A percentile compares a stretch with the other conserved stretches of the same genome.
Conservation (phyloP, 2,329 filamentous ascomycete genomes). For the Fusarium aywerte region DNA sequence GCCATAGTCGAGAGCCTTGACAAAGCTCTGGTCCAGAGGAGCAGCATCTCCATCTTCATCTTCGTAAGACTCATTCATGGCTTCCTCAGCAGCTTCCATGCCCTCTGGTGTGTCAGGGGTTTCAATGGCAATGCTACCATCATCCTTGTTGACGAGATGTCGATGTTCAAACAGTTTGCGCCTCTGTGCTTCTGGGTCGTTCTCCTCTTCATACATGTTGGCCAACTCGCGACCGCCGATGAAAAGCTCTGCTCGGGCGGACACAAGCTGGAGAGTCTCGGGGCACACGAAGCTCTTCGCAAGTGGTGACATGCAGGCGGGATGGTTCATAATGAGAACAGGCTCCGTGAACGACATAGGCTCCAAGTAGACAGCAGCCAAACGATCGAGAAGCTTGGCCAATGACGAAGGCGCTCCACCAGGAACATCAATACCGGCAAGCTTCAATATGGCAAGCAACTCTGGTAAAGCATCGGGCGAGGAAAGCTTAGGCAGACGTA, state of each 20-base stretch:
- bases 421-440: conserved; percentile 72
- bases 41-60: conserved; percentile 59
- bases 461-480: conserved; percentile 65
- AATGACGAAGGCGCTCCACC: conserved; percentile 70
- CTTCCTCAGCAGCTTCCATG: conserved; percentile 9
- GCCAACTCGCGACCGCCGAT: conserved; percentile 83
- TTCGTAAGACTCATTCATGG: conserved; percentile 26
- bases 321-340: conserved; percentile 89
- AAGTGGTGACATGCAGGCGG: conserved; percentile 89
- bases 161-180: conserved; percentile 77
- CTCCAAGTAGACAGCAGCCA: conserved; percentile 82
- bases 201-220: conserved; percentile 99
- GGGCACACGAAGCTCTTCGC: conserved; percentile 85
- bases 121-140: conserved; percentile 50
- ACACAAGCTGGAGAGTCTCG: conserved; percentile 74
- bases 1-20: conserved; percentile 86
- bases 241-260: conserved; percentile 87
- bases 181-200: conserved; percentile 86
- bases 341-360: conserved; percentile 73
- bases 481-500: conserved; percentile 72
- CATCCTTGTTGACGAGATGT: conserved; percentile 50
- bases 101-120: conserved; percentile 16
- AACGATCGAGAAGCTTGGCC: conserved; percentile 80
- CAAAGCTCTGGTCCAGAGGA: conserved; percentile 80
- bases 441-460: conserved; percentile 63